A percentile compares a stretch with the other conserved stretches of the same genome.
Evolutionary conservation across 2,329 filamentous ascomycete genomes (phyloP).

Genomic region (Samsoniella hepiali): DNA sequence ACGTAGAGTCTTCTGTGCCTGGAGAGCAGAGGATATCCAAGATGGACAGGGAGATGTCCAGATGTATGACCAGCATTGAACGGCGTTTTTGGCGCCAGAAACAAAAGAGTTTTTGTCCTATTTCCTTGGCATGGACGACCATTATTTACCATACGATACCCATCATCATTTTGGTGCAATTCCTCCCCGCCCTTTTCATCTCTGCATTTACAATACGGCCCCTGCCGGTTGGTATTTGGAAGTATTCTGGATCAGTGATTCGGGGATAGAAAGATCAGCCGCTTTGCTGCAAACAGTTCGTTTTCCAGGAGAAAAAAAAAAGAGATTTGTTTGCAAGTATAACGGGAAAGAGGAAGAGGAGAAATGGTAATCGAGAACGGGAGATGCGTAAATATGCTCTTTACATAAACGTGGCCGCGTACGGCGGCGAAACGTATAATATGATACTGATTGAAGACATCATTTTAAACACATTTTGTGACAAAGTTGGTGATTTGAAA

Average conservation of each 20-base stretch:
- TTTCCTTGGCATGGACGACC: slow-evolving; percentile 7
- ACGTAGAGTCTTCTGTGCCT: background rate
- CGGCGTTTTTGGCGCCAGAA: background rate
- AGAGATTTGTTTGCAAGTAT: background rate
- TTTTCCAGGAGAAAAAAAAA: background rate
- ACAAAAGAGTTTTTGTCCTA: background rate
- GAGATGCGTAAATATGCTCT: slow-evolving; percentile 5
- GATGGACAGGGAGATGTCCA: background rate
- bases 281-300: background rate
- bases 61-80: slow-evolving; percentile 6
- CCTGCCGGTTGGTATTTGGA: too few species aligned
- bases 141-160: slow-evolving; percentile 8
- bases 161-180: background rate
- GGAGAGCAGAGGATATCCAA: background rate
- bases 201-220: background rate
- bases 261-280: background rate
- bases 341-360: background rate
- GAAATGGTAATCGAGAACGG: background rate
- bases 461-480: too few species aligned
- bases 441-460: background rate
- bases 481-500: background rate
- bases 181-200: background rate
- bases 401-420: background rate
- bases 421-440: slow-evolving; percentile 6
- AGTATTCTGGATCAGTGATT: background rate